These are phyloP conservation scores for Coniosporium apollinis DNA, from an alignment of 495 filamentous ascomycete species.

Conservation along the genomic window DNA sequence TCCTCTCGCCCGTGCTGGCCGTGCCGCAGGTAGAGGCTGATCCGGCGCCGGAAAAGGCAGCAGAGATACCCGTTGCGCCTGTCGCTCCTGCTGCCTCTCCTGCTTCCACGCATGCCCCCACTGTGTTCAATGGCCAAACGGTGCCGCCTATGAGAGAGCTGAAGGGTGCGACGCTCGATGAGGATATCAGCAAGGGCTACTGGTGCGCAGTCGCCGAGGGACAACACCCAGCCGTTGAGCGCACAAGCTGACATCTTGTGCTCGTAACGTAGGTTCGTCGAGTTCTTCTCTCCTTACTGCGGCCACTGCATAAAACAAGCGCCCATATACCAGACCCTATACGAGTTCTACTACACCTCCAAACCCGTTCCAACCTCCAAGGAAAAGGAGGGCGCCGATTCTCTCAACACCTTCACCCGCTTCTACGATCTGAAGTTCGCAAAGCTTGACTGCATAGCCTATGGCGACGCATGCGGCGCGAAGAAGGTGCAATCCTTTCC, in stretches of 20 bases:
- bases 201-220: constrained; percentile 38
- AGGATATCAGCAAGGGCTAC: constrained; percentile 43
- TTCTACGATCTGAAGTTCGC: constrained; percentile 89
- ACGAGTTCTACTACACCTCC: constrained; percentile 95
- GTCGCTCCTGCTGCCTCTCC: constrained; percentile 2
- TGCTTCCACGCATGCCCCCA: constrained; percentile 17
- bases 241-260: neutral
- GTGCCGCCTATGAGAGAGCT: constrained; percentile 61
- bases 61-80: too few relatives aligned
- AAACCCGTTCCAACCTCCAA: constrained; percentile 37
- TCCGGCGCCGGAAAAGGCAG: neutral
- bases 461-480: constrained; percentile 52
- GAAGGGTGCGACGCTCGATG: constrained; percentile 35
- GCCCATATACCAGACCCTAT: constrained; percentile 79
- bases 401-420: constrained; percentile 42
- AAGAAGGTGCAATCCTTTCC: constrained; percentile 53
- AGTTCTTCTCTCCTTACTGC: constrained; percentile 63
- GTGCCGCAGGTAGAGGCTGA: neutral
- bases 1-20: constrained; percentile 1
- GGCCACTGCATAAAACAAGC: constrained; percentile 64
- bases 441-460: constrained; percentile 66
- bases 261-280: constrained; percentile 40
- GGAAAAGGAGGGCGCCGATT: constrained; percentile 15
- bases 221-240: too few relatives aligned
- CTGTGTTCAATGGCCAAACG: constrained; percentile 62